Conservation (phyloP, 495 filamentous ascomycete species). For the Xylaria intraflava region DNA sequence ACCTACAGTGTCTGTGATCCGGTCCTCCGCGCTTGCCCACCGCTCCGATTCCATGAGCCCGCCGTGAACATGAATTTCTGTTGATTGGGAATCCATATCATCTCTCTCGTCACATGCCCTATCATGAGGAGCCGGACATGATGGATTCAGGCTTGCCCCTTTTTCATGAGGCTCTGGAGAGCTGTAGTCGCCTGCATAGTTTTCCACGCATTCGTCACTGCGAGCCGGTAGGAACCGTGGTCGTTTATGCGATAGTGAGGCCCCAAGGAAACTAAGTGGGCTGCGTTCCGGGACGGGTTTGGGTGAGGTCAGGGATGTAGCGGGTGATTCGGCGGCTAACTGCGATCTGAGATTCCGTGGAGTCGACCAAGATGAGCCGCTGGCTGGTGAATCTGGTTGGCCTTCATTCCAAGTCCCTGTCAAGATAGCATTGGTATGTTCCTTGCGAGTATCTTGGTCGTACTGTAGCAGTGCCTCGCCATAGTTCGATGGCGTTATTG, state of each 20-base stretch:
- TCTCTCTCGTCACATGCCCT: slow-evolving; percentile 7
- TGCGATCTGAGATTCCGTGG: not conserved
- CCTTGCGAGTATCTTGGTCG: slow-evolving; percentile 24
- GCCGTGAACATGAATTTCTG: not conserved
- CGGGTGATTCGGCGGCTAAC: not conserved
- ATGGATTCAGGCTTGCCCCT: not conserved
- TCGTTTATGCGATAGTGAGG: slow-evolving; percentile 3
- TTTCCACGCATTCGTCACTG: not conserved
- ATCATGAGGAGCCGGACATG: slow-evolving; percentile 11
- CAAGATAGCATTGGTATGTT: slow-evolving; percentile 43
- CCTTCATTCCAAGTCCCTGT: slow-evolving; percentile 57
- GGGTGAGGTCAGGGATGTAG: slow-evolving; percentile 2
- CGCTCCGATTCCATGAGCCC: not conserved
- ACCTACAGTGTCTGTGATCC: slow-evolving; percentile 86
- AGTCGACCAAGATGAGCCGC: not conserved
- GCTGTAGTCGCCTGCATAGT: not conserved
- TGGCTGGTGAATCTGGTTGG: slow-evolving; percentile 45
- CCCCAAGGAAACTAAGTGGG: slow-evolving; percentile 11
- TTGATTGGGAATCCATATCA: not conserved
- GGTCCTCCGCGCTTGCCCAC: not conserved
- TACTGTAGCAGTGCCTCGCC: slow-evolving; percentile 18
- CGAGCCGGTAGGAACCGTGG: not conserved
- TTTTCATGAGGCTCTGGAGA: not conserved
- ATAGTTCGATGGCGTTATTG: slow-evolving; percentile 7
- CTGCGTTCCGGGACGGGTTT: slow-evolving; percentile 3